Conservation (phyloP, 768 basidiomycete species). For the Lactarius sanguifluus region DNA sequence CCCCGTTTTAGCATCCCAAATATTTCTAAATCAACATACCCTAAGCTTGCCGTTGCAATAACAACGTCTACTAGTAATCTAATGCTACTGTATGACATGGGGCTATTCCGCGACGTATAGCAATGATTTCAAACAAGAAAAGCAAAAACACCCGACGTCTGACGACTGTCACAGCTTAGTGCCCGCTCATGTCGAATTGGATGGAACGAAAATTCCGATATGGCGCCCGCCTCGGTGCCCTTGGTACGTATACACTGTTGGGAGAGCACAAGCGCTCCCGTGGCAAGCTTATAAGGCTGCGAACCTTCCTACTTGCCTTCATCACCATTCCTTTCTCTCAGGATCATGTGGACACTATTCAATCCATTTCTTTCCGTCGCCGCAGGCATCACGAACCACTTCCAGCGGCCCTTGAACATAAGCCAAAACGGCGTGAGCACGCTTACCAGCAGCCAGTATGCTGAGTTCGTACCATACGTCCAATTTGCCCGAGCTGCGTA, state of each 20-base stretch:
- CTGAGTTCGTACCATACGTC: conserved; percentile 46
- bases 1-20: too few species aligned
- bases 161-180: too few species aligned
- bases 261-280: too few species aligned
- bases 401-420: conserved; percentile 4
- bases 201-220: background rate
- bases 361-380: conserved; percentile 5
- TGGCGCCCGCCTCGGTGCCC: background rate
- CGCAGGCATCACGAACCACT: background rate
- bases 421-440: conserved; percentile 24
- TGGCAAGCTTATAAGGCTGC: background rate
- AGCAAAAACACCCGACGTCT: too few species aligned
- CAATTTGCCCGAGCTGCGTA: conserved; percentile 60
- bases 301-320: background rate
- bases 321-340: background rate
- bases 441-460: conserved; percentile 37
- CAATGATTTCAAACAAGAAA: too few species aligned
- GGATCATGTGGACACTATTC: conserved; percentile 12
- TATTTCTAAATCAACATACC: too few species aligned
- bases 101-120: too few species aligned
- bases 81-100: too few species aligned
- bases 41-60: too few species aligned
- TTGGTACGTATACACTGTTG: background rate
- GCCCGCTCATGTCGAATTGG: too few species aligned
- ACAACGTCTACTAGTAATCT: too few species aligned